Conservation (phyloP, 805 yeast species). For the Priceomyces medius region DNA sequence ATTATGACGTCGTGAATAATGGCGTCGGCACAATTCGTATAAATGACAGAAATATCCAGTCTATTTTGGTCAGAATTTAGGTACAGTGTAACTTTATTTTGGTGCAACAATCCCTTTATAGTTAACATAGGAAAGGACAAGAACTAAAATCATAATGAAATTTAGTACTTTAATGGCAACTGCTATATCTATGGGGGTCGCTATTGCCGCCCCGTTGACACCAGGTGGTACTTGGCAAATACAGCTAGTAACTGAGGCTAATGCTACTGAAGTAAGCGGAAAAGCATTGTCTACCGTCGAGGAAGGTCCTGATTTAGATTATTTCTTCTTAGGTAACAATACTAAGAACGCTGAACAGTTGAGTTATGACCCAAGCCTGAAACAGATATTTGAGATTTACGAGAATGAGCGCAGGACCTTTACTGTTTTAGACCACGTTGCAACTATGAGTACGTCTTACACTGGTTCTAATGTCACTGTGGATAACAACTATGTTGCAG, state of each 20-base stretch:
- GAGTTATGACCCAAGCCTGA: constrained; percentile 11
- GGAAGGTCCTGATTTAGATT: constrained; percentile 48
- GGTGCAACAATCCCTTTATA: no score
- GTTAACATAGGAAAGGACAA: no score
- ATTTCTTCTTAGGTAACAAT: constrained; percentile 28
- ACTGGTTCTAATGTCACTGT: constrained; percentile 12
- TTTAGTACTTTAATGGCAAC: background rate
- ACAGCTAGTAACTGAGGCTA: constrained; percentile 22
- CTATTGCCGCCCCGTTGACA: background rate
- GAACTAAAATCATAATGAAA: no score
- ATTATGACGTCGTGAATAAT: no score
- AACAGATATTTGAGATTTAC: background rate
- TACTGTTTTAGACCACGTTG: constrained; percentile 9
- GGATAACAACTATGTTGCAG: constrained; percentile 15
- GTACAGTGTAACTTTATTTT: no score
- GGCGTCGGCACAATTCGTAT: no score
- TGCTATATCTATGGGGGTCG: background rate
- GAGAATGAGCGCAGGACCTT: background rate
- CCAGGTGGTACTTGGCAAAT: background rate
- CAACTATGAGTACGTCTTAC: constrained; percentile 11
- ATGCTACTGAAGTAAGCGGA: constrained; percentile 22
- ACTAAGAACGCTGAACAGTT: constrained; percentile 18
- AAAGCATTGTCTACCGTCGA: constrained; percentile 29
- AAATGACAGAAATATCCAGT: no score
- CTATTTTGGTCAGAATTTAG: background rate